Conservation (phyloP, 2,329 filamentous ascomycete species). For the Dactylellina cionopaga region DNA sequence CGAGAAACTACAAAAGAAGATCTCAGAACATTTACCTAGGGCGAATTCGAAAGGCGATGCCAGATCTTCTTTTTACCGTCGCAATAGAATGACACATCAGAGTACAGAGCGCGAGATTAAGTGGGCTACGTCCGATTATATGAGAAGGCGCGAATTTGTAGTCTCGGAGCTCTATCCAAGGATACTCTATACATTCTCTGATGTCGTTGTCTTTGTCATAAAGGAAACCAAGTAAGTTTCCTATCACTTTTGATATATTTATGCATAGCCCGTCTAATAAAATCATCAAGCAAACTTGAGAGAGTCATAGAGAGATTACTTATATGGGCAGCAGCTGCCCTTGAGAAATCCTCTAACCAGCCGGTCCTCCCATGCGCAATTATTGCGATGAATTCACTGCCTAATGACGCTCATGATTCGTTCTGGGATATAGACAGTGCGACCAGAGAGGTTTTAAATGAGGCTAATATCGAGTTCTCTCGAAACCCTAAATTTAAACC, state of each 20-base stretch:
- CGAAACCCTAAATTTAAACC: slow-evolving; percentile 60
- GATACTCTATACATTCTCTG: slow-evolving; percentile 64
- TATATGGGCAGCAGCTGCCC: slow-evolving; percentile 65
- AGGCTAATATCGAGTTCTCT: slow-evolving; percentile 59
- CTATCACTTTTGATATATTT: background rate
- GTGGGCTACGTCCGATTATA: slow-evolving; percentile 60
- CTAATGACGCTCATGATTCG: slow-evolving; percentile 60
- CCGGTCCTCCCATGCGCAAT: slow-evolving; percentile 68
- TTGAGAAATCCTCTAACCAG: slow-evolving; percentile 68
- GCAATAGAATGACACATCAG: slow-evolving; percentile 10
- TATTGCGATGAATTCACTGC: slow-evolving; percentile 66
- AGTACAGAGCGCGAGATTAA: slow-evolving; percentile 30
- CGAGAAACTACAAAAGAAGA: slow-evolving; percentile 8
- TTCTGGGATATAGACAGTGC: slow-evolving; percentile 63
- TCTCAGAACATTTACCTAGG: slow-evolving; percentile 8
- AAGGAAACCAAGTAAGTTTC: slow-evolving; percentile 60
- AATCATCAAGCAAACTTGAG: slow-evolving; percentile 59
- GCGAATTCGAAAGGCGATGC: background rate
- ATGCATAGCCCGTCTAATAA: background rate
- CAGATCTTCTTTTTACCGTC: slow-evolving; percentile 8
- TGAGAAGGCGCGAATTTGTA: slow-evolving; percentile 60
- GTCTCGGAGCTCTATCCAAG: slow-evolving; percentile 63
- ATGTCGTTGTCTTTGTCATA: slow-evolving; percentile 63
- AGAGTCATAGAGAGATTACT: slow-evolving; percentile 63
- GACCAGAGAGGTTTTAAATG: slow-evolving; percentile 60